Base-by-base conservation (phyloP, 2,329 filamentous ascomycete genomes). In the Nannizziopsis arthrosporioides region DNA sequence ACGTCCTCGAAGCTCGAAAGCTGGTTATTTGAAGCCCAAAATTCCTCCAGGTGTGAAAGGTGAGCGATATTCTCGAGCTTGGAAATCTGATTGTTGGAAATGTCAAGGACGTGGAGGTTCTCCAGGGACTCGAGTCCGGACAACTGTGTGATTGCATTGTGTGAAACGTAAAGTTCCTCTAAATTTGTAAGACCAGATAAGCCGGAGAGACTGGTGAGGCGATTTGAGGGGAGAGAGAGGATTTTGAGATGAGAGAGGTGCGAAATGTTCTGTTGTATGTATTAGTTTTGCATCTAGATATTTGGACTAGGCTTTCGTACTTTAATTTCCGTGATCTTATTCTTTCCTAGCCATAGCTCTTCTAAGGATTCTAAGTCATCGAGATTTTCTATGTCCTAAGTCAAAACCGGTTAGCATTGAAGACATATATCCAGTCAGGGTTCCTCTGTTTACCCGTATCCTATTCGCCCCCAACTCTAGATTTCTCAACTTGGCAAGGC, bases 21-120 rank as follows among this genome's bases (percentile, higher is more conserved):
- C 57, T 84, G 73, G 66, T 94, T 96, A 66, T 89, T 88, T 57
- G 85, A 92, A 12, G 88, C 92, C 92, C 92, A 98, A 22, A 98
- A 67, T 64, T 98, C 92, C 63, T 94, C 85, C 18, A 98, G 71
- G 11, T 85, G 73, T 44, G 68, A 71, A 35, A 95, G 71, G 5
- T 76, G 73, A 0, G 76, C 76, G 1, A 95, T 67, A 1, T 88
- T 86, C 42, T 78, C 73, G 6, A 98, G 76, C 49, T 82, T 84
- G 10, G 75, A 68, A 56, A 98, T 78, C 57, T 82, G 78, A 65
- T 98, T 98, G 65, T 87, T 87, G 53, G 85, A 89, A 53, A 98
- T 82, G 62, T 98, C 92, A 40, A 98, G 72, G 5, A 90, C 80
- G 31, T 79, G 80, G 35, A 98, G 76, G 40, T 79, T 77, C 2